A percentile compares a stretch with the other conserved stretches of the same genome.
Evolutionary conservation across 2,329 filamentous ascomycete genomes (phyloP).

Genomic region (Xylaria sp.): DNA sequence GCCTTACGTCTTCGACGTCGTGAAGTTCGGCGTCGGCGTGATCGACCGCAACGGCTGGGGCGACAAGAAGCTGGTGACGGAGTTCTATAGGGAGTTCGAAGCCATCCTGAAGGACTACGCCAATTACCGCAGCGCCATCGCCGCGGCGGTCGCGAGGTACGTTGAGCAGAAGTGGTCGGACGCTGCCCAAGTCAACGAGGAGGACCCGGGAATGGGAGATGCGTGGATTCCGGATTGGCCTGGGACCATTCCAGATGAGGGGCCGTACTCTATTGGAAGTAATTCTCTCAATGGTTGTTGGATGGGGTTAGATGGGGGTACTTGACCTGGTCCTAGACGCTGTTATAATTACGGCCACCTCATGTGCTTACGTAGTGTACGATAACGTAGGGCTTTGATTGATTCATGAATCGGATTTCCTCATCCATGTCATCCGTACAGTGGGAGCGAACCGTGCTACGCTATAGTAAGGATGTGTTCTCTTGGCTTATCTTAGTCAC

Average conservation of each 20-base stretch:
- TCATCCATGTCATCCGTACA: neutral
- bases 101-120: constrained; percentile 19
- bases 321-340: neutral
- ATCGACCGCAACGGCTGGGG: constrained; percentile 13
- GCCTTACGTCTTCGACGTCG: constrained; percentile 20
- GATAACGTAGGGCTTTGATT: neutral
- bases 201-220: neutral
- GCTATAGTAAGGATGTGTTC: neutral
- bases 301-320: neutral
- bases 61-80: constrained; percentile 10
- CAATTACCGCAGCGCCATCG: neutral
- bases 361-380: constrained; percentile 1
- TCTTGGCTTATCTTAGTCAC: constrained; percentile 3
- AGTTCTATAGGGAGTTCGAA: constrained; percentile 35
- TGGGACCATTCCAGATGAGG: neutral
- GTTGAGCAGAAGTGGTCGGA: neutral
- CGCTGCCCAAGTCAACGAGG: neutral
- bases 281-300: neutral
- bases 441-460: neutral
- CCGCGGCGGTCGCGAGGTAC: neutral
- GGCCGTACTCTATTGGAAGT: neutral
- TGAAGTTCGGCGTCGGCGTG: constrained; percentile 3
- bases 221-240: neutral
- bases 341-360: neutral
- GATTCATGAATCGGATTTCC: neutral